phyloP scores from a whole-genome alignment of 768 basidiomycete genomes.

The Lactifluus pinguis region DNA sequence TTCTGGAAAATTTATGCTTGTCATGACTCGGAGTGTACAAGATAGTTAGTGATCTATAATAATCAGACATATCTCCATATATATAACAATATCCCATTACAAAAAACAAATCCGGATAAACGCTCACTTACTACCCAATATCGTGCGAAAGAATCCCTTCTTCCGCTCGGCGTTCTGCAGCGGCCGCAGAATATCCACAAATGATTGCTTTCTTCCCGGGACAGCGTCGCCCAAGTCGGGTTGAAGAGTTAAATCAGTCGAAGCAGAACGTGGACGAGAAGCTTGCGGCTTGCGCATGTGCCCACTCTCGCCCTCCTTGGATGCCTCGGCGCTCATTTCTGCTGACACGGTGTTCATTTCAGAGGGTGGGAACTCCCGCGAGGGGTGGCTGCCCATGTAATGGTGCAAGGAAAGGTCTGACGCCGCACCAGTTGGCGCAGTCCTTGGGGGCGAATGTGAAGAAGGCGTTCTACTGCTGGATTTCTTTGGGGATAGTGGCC shows the following conservation, averaged over 20 bases:
- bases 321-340: background rate
- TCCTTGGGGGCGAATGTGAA: constrained; percentile 11
- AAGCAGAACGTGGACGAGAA: constrained; percentile 41
- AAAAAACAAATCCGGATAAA: background rate
- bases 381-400: constrained; percentile 14
- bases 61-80: constrained; percentile 14
- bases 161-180: constrained; percentile 23
- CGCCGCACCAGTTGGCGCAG: constrained; percentile 10
- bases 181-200: background rate
- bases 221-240: constrained; percentile 22
- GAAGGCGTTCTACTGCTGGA: constrained; percentile 12
- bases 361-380: constrained; percentile 1
- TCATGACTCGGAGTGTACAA: background rate
- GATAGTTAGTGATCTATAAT: constrained; percentile 12
- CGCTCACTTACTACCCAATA: constrained; percentile 32
- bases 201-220: background rate
- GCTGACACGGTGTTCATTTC: background rate
- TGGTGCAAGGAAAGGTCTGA: constrained; percentile 20
- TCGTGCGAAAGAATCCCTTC: constrained; percentile 34
- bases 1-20: background rate
- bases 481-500: background rate
- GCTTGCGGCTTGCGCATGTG: constrained; percentile 18
- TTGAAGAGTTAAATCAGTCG: constrained; percentile 45
- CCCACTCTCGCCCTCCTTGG: constrained; percentile 1
- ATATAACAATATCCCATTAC: constrained; percentile 14